phyloP scores from a whole-genome alignment of 1,284 basidiomycete species.

The Stereum hirsutum region DNA sequence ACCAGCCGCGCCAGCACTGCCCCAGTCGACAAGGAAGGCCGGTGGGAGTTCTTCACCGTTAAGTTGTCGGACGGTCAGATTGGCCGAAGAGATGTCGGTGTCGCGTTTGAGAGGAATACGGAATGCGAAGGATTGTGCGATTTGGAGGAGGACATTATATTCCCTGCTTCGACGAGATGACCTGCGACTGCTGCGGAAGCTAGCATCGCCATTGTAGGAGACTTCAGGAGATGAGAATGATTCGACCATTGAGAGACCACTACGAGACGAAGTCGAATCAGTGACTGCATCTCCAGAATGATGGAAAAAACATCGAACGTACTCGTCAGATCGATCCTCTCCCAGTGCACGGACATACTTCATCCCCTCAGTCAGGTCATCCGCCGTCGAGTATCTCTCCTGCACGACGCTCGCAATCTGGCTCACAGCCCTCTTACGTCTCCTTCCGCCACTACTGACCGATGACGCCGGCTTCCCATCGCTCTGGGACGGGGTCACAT shows the following conservation, averaged over 20 bases:
- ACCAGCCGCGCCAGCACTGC: constrained; percentile 40
- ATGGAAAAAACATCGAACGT: too few relatives aligned
- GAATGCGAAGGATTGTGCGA: too few relatives aligned
- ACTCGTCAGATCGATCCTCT: constrained; percentile 28
- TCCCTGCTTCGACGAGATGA: too few relatives aligned
- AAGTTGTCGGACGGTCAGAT: constrained; percentile 28
- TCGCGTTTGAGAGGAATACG: too few relatives aligned
- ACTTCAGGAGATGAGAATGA: constrained; percentile 57
- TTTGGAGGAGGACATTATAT: too few relatives aligned
- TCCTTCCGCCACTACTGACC: constrained; percentile 6
- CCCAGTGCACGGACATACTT: constrained; percentile 64
- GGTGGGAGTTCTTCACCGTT: constrained; percentile 11
- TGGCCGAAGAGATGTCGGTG: too few relatives aligned
- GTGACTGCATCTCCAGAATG: too few relatives aligned
- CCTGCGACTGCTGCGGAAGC: too few relatives aligned
- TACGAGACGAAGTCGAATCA: constrained; percentile 1
- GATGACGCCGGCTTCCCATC: constrained; percentile 15
- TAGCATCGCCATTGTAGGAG: too few relatives aligned
- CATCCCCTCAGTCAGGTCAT: constrained; percentile 57
- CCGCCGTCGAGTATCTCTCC: constrained; percentile 25
- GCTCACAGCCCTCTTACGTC: constrained; percentile 37
- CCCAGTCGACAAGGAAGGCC: constrained; percentile 27
- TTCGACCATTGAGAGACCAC: constrained; percentile 26
- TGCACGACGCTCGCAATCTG: constrained; percentile 54
- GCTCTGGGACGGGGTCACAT: constrained; percentile 9